Evolutionary conservation across 345 rosid species (phyloP).

Genomic region (Corchorus capsularis): DNA sequence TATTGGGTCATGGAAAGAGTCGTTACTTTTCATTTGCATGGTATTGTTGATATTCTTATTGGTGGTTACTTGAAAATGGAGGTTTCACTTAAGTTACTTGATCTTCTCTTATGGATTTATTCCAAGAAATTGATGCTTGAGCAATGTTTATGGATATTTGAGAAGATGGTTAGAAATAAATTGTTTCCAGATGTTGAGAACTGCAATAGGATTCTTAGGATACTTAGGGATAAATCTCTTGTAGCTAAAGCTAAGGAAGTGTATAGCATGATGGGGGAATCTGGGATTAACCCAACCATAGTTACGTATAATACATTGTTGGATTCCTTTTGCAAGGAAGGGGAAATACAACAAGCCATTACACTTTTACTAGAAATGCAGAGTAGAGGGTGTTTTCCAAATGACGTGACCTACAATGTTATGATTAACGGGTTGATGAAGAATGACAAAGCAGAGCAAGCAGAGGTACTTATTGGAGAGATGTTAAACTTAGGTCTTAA

Average conservation of each 20-base stretch:
- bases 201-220: constrained; percentile 63
- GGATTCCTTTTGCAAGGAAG: constrained; percentile 60
- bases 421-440: constrained; percentile 59
- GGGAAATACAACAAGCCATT: constrained; percentile 49
- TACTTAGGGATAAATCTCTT: constrained; percentile 51
- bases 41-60: constrained; percentile 56
- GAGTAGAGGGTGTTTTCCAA: constrained; percentile 33
- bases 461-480: constrained; percentile 47
- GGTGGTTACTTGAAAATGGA: constrained; percentile 29
- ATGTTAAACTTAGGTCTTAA: constrained; percentile 53
- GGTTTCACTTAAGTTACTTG: constrained; percentile 45
- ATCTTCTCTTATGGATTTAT: constrained; percentile 61
- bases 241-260: constrained; percentile 39
- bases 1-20: constrained; percentile 54
- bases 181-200: constrained; percentile 61
- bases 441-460: constrained; percentile 52
- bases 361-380: constrained; percentile 54
- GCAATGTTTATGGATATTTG: constrained; percentile 48
- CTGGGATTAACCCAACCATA: constrained; percentile 53
- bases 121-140: constrained; percentile 53
- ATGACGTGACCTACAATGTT: constrained; percentile 60
- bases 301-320: constrained; percentile 63
- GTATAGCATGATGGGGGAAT: constrained; percentile 48
- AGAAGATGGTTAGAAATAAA: constrained; percentile 56
- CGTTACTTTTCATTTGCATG: constrained; percentile 45